Evolutionary conservation across 352 stramenopile species (phyloP).

Genomic region (Globisporangium cylindrosporum): DNA sequence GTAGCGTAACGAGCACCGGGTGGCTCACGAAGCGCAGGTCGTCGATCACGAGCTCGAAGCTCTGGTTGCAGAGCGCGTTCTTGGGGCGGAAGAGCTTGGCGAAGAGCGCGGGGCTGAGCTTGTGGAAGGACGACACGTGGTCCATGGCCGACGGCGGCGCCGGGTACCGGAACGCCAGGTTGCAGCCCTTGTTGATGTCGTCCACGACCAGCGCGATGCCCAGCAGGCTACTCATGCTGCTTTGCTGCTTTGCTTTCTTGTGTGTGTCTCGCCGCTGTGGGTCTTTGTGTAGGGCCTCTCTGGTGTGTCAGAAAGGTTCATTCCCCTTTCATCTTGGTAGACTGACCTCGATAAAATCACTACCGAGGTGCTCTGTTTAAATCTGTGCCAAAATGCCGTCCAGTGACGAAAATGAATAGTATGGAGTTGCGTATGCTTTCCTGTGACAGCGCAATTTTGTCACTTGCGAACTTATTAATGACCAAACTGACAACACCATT

Average conservation of each 20-base stretch:
- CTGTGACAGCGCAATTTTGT: no score
- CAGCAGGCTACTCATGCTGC: conserved; percentile 37
- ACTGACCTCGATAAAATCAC: no score
- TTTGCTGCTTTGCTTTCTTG: background rate
- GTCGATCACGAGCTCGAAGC: conserved; percentile 87
- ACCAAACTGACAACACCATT: no score
- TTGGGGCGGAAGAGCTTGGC: conserved; percentile 88
- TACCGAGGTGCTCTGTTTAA: no score
- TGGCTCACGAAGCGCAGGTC: conserved; percentile 85
- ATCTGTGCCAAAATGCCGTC: no score
- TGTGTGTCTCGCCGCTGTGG: background rate
- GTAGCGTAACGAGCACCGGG: conserved; percentile 68
- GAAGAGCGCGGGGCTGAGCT: conserved; percentile 59
- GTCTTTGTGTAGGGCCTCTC: no score
- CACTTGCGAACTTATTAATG: no score
- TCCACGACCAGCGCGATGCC: conserved; percentile 84
- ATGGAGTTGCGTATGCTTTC: no score
- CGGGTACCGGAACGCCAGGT: conserved; percentile 84
- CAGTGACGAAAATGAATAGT: no score
- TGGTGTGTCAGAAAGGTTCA: no score
- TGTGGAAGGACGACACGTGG: conserved; percentile 68
- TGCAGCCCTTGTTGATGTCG: conserved; percentile 87
- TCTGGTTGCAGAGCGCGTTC: conserved; percentile 84
- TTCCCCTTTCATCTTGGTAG: no score
- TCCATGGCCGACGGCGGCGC: conserved; percentile 39